Conservation (phyloP, 1,139 yeast genomes). For the Suhomyces terraborum region DNA sequence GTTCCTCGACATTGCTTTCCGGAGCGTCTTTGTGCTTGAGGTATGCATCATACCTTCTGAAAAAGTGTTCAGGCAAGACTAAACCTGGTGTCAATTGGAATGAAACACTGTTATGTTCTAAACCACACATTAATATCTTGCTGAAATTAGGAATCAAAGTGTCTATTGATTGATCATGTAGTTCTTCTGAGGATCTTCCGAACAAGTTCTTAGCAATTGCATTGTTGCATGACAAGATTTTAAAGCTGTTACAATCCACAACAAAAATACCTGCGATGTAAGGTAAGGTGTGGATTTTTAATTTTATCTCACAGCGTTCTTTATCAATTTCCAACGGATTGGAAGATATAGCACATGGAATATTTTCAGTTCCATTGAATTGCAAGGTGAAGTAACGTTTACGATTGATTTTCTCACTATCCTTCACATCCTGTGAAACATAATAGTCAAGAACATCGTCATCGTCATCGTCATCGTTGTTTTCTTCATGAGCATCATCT, state of each 20-base stretch:
- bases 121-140: slow-evolving; percentile 52
- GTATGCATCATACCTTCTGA: slow-evolving; percentile 57
- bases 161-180: slow-evolving; percentile 55
- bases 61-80: slow-evolving; percentile 85
- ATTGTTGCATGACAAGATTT: slow-evolving; percentile 67
- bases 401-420: slow-evolving; percentile 53
- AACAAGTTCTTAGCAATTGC: slow-evolving; percentile 79
- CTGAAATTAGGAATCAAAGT: slow-evolving; percentile 67
- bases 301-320: slow-evolving; percentile 44
- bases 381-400: slow-evolving; percentile 65
- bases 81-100: slow-evolving; percentile 52
- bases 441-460: slow-evolving; percentile 18
- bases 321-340: slow-evolving; percentile 50
- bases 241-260: slow-evolving; percentile 50
- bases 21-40: slow-evolving; percentile 21
- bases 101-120: slow-evolving; percentile 40
- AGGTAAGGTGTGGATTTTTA: slow-evolving; percentile 75
- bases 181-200: slow-evolving; percentile 56
- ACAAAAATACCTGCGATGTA: slow-evolving; percentile 87
- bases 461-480: slow-evolving; percentile 7
- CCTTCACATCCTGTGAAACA: slow-evolving; percentile 31
- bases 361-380: slow-evolving; percentile 40
- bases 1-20: slow-evolving; percentile 24
- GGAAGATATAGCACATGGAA: slow-evolving; percentile 74
- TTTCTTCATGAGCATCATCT: slow-evolving; percentile 8